Base-by-base conservation (phyloP, 768 basidiomycete genomes). In the Dentipellis sp. region DNA sequence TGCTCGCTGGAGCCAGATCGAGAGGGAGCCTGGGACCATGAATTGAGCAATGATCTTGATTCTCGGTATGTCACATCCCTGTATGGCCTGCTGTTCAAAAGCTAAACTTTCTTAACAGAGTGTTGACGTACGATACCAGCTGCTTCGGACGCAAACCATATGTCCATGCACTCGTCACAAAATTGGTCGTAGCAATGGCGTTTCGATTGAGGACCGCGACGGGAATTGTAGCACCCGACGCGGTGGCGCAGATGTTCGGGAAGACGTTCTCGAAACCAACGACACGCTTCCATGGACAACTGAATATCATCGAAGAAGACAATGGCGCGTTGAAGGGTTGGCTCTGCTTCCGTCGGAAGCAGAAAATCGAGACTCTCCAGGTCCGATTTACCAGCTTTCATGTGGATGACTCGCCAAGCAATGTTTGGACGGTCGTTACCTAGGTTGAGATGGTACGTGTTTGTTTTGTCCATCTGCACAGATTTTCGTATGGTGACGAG, bases 1-100 rank as follows among this genome's bases (percentile, higher is more conserved):
- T 0, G 64, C 65, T 9, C 50, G 29, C 50, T 51, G 50, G 14
- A 51, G 9, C 50, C 50, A 51, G 14, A 51, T n/a, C 9, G 50
- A 51, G 8, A 51, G 35, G 8, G 50, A 51, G 16, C 23, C 7
- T n/a, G 50, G 50, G 1, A 51, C 1, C 50, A 51, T 51, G 35
- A 34, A 51, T 17, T 51, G 50, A 4, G 16, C 50, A 2, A 51
- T 23, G 14, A 29, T 11, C 14, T 29, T 23, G 29, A 51, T 17
- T 6, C 35, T 21, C 2, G 50, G 23, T n/a, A 51, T 35, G 6
- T 51, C 50, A 51, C 23, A 29, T 11, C 50, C 50, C 50, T 51
- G 29, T 29, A 29, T n/a, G n/a, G 4, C 5, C 7, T 51, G 2
- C 2, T 5, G 16, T 14, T 51, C 10, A 51, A 16, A 10, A 36